A percentile compares a stretch with the other conserved stretches of the same genome.
phyloP scores from a whole-genome alignment of 768 basidiomycete species.

The Boletus subparvulus region DNA sequence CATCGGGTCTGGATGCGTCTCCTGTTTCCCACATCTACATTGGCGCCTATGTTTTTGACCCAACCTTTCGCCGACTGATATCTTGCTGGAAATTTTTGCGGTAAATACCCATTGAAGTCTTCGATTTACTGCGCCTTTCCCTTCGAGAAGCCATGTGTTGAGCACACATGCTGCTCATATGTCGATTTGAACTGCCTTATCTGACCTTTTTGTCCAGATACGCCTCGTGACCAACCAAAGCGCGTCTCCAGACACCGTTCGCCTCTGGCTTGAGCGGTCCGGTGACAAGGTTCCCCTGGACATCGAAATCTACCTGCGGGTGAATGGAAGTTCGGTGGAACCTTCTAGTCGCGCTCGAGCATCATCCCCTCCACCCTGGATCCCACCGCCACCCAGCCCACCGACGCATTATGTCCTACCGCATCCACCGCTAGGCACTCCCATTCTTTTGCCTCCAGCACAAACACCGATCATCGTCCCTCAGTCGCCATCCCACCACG shows the following conservation, averaged over 20 bases:
- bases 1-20: neutral
- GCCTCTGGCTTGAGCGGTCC: constrained; percentile 81
- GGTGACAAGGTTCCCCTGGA: constrained; percentile 70
- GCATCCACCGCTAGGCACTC: constrained; percentile 24
- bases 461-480: constrained; percentile 48
- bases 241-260: constrained; percentile 73
- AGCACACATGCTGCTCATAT: neutral
- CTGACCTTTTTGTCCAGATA: constrained; percentile 45
- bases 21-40: constrained; percentile 3
- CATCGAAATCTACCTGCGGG: constrained; percentile 75
- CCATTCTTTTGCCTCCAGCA: constrained; percentile 36
- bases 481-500: constrained; percentile 41
- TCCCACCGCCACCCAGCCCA: constrained; percentile 31
- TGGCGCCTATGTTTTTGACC: constrained; percentile 17
- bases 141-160: neutral
- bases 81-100: neutral
- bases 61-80: neutral
- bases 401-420: constrained; percentile 42
- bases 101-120: constrained; percentile 1
- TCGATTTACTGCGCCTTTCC: neutral
- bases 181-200: neutral
- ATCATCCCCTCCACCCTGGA: constrained; percentile 33
- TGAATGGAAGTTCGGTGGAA: constrained; percentile 35
- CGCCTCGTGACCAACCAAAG: constrained; percentile 69
- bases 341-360: constrained; percentile 23